Evolutionary conservation across 306 rosid genomes (phyloP), one percentile per base, ranked within the genome.

Genomic region (Cicer yamashitae): DNA sequence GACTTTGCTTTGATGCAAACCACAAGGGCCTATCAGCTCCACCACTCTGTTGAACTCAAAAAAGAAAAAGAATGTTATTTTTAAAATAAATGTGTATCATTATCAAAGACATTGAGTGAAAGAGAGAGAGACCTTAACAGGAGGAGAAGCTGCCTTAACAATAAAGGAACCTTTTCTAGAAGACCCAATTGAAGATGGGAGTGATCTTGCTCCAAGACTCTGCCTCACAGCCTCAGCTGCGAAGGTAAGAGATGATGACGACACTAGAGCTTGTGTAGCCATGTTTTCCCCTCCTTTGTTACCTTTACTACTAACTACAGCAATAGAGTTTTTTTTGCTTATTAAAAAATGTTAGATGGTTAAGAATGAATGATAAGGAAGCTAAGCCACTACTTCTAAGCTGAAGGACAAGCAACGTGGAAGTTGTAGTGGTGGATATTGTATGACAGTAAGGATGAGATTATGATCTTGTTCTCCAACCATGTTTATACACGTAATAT

Each of bases 1-100:
- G 98, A 62, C 97, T 91, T 66, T 94, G 98, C 81, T 94, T 90
- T 76, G 98, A 94, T n/a, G 98, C 98, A 71, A 92, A 91, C 98
- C 98, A 94, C 81, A 94, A 82, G 1, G 52, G 96, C 61, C 98
- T 87, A 54, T 91, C 83, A 7, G 91, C 92, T 76, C 97, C 86
- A 11, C 89, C 88, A 71, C 97, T 96, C 92, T 90, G 97, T 97
- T 94, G 87, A 86, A 82, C 30, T 14, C 76, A n/a, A 40, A 67
- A 71, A 51, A 37, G 25, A 71, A 62, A 71, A 30, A 76, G 37
- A 80, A 58, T 8, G 10, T 39, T 20, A 8, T 34, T 5, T 58
- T 47, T 51, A 59, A 39, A 67, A 15, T 17, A 14, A 84, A 56
- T 13, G 44, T 1, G 30, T 14, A 62, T 10, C 37, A 30, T 30